Evolutionary conservation across 495 filamentous ascomycete species (phyloP).

Genomic region (Aeminium ludgeri): DNA sequence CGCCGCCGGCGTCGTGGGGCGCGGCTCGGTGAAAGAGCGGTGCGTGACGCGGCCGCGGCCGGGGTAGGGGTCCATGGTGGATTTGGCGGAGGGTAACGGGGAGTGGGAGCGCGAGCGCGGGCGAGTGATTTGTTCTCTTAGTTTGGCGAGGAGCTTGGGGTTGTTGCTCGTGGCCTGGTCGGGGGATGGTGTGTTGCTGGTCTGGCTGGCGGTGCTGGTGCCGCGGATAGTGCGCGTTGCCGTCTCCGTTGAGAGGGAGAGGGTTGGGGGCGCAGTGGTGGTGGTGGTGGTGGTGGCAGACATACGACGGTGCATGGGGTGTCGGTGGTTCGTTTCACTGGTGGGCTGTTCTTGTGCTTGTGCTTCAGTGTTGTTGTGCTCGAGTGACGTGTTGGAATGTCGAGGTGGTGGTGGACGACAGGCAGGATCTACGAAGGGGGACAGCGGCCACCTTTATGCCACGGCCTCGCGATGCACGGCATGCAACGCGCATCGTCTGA

Average conservation of each 20-base stretch:
- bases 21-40: no score
- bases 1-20: neutral
- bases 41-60: neutral
- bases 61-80: neutral
- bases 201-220: no score
- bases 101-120: neutral
- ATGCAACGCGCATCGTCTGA: slow-evolving; percentile 1
- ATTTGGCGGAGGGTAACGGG: neutral
- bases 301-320: neutral
- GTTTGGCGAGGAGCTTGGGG: neutral
- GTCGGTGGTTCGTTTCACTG: neutral
- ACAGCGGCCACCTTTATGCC: neutral
- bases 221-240: no score
- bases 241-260: no score
- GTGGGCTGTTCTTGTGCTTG: neutral
- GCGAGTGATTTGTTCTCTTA: neutral
- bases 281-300: neutral
- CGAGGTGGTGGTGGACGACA: neutral
- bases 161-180: neutral
- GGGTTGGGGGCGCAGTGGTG: neutral
- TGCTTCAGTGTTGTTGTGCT: neutral
- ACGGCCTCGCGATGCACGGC: neutral
- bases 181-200: no score
- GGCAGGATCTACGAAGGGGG: neutral
- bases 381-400: neutral